Conservation (phyloP, 2,329 filamentous ascomycete species). For the Calonectria pseudoreteaudii region DNA sequence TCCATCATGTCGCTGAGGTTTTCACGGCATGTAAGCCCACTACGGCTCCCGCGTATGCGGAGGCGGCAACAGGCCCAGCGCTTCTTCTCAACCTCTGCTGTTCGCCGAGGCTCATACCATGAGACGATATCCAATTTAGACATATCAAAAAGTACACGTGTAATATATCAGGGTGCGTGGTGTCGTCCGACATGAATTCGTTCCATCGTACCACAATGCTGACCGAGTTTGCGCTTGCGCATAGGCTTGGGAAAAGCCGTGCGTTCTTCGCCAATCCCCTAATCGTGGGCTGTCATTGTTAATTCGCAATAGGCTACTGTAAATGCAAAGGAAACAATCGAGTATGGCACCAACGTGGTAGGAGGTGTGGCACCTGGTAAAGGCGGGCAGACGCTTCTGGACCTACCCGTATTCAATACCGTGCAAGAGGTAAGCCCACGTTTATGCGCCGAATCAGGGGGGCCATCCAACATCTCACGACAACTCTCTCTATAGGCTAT, state of each 20-base stretch:
- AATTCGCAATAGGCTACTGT: slow-evolving; percentile 46
- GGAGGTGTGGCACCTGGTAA: slow-evolving; percentile 54
- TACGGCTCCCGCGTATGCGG: background rate
- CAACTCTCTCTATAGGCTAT: slow-evolving; percentile 44
- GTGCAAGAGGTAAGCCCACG: slow-evolving; percentile 45
- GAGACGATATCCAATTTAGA: slow-evolving; percentile 18
- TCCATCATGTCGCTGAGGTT: background rate
- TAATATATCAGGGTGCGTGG: slow-evolving; percentile 22
- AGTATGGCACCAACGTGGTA: slow-evolving; percentile 52
- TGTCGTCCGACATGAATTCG: background rate
- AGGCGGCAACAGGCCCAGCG: background rate
- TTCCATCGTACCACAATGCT: background rate
- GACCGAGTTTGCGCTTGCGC: background rate
- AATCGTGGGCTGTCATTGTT: background rate
- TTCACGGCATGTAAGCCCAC: background rate
- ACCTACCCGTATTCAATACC: slow-evolving; percentile 50
- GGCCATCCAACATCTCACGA: background rate
- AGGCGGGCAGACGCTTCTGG: slow-evolving; percentile 47
- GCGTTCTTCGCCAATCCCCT: slow-evolving; percentile 4
- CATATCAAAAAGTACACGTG: slow-evolving; percentile 14
- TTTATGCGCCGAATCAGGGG: background rate
- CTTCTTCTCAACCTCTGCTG: background rate
- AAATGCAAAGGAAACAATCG: slow-evolving; percentile 53
- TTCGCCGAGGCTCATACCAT: background rate
- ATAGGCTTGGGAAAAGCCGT: slow-evolving; percentile 53